Base-by-base conservation (phyloP, 2,329 filamentous ascomycete genomes). In the Monilinia fructicola region DNA sequence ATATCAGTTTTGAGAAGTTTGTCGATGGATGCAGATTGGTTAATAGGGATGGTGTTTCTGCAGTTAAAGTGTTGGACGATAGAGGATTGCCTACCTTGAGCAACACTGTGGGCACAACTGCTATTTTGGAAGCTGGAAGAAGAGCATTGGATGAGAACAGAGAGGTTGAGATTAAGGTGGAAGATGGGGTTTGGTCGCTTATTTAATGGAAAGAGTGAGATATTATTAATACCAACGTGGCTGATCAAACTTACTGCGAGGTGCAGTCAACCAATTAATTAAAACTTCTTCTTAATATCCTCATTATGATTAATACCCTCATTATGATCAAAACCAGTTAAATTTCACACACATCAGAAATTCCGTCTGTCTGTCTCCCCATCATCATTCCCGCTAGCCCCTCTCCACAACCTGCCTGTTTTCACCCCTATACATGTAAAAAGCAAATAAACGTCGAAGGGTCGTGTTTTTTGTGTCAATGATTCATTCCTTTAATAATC, bases 1-100 rank as follows among this genome's bases (percentile, higher is more conserved):
- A 97, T 79, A 86, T 97, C 67, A 95, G 90, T 26, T 93, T 97
- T 75, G 93, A 97, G 81, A 97, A 97, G 80, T 97, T 97, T 78
- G 88, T 97, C 60, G 92, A 97, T 77, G 93, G 90, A 16, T 92
- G 92, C 76, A 87, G 87, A 54, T 85, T 87, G 7, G 82, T 97
- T 64, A 75, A 97, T 66, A 96, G 95, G 75, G 86, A 90, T 40
- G 90, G 91, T 28, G 82, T 84, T 54, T 82, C 89, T 58, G 91
- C 85, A 61, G 83, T 94, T 1, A 88, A 88, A 35, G 88, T 93
- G 70, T 82, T 97, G 42, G 93, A 97, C 73, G 84, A 84, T 71
- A 88, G 93, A 74, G 90, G 90, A 0, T 78, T 97, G 70, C 93
- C 93, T 0, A 97, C 94, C 14, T 79, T 97, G 72, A 87, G 84